Evolutionary conservation across 192 early-diverging fungal species (phyloP).

Genomic region (Coemansia sp.): DNA sequence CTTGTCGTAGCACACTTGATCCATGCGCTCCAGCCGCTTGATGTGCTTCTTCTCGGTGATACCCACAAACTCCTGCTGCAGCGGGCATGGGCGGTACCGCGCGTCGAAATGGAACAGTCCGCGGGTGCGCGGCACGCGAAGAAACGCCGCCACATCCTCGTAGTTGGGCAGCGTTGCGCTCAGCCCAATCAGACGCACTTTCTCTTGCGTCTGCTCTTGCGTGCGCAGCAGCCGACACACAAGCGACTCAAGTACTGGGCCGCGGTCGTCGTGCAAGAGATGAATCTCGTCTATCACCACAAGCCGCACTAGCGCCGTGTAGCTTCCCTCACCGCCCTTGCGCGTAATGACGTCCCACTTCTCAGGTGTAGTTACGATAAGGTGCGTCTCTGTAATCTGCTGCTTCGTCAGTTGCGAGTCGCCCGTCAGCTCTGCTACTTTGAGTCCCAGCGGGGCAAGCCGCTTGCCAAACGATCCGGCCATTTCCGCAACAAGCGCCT

Average conservation of each 20-base stretch:
- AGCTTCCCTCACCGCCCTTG: constrained; percentile 88
- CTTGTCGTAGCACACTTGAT: constrained; percentile 96
- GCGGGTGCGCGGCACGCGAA: constrained; percentile 77
- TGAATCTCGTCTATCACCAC: constrained; percentile 98
- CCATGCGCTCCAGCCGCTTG: constrained; percentile 91
- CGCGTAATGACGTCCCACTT: constrained; percentile 99
- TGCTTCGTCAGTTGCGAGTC: constrained; percentile 96
- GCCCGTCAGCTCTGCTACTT: constrained; percentile 95
- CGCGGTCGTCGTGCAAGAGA: constrained; percentile 94
- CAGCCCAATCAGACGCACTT: constrained; percentile 88
- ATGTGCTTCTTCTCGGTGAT: constrained; percentile 96
- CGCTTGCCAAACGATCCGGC: constrained; percentile 82
- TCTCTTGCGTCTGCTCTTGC: constrained; percentile 87
- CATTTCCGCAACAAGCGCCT: constrained; percentile 98
- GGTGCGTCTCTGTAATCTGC: constrained; percentile 93
- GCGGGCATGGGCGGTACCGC: constrained; percentile 87
- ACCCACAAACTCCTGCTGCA: constrained; percentile 95
- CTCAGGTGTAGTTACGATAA: constrained; percentile 98
- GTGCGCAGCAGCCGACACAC: constrained; percentile 81
- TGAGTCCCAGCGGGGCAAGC: constrained; percentile 74
- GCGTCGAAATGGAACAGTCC: constrained; percentile 95
- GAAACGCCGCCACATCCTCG: constrained; percentile 89
- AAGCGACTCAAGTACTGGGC: constrained; percentile 92
- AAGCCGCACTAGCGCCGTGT: constrained; percentile 84
- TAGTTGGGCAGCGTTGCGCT: constrained; percentile 96